Conservation (phyloP, 108 stramenopile genomes). For the Nannochloropsis gaditana region DNA sequence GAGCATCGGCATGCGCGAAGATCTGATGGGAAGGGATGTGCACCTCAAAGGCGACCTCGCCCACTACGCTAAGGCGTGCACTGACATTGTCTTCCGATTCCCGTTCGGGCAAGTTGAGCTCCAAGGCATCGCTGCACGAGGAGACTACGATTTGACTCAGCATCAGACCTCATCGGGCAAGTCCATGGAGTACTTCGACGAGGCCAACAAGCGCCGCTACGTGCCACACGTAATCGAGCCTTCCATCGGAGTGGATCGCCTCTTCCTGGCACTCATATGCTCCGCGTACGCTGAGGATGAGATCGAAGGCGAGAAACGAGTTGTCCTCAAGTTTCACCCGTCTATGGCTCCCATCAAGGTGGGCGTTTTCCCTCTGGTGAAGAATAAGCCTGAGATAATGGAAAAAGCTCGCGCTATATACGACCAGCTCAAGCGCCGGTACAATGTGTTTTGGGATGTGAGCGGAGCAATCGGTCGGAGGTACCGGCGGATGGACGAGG, state of each 20-base stretch:
- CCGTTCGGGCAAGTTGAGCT: conserved; percentile 92
- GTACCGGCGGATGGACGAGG: conserved; percentile 49
- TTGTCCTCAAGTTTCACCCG: conserved; percentile 77
- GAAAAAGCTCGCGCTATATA: conserved; percentile 55
- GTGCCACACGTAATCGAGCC: conserved; percentile 95
- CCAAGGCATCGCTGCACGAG: conserved; percentile 94
- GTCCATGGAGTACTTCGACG: conserved; percentile 84
- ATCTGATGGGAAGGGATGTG: conserved; percentile 79
- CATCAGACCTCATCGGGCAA: conserved; percentile 57
- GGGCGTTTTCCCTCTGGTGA: conserved; percentile 79
- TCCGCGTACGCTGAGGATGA: conserved; percentile 89
- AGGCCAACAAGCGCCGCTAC: conserved; percentile 78
- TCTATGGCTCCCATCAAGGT: conserved; percentile 83
- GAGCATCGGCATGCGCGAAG: conserved; percentile 67
- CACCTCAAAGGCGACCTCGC: conserved; percentile 81
- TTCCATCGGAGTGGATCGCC: conserved; percentile 82
- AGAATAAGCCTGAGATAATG: conserved; percentile 82
- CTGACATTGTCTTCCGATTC: conserved; percentile 89
- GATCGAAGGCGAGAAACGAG: conserved; percentile 70
- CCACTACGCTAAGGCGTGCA: conserved; percentile 95
- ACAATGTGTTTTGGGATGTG: conserved; percentile 62
- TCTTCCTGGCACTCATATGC: conserved; percentile 79
- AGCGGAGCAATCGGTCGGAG: conserved; percentile 80
- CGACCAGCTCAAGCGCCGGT: background rate
- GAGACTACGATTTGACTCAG: conserved; percentile 85